Conservation (phyloP, 1,139 yeast genomes). For the Lodderomyces jiufengensis region DNA sequence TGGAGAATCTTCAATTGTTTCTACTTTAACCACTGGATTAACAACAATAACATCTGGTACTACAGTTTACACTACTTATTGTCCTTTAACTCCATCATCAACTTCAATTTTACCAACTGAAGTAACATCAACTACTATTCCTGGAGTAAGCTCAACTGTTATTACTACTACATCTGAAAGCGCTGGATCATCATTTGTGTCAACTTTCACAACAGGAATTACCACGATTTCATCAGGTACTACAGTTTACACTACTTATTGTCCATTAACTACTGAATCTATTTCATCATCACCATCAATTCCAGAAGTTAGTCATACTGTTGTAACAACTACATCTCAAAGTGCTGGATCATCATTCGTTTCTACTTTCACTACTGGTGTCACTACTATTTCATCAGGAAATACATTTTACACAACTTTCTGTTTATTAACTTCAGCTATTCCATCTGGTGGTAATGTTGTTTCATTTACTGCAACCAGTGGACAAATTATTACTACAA, state of each 20-base stretch:
- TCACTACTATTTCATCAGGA: neutral
- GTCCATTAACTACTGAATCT: slow-evolving; percentile 7
- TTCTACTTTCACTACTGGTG: neutral
- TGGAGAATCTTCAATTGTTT: slow-evolving; percentile 25
- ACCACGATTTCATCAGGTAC: slow-evolving; percentile 7
- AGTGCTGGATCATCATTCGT: neutral
- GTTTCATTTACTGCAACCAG: neutral
- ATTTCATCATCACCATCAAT: slow-evolving; percentile 3
- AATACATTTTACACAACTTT: neutral
- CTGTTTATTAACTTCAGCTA: neutral
- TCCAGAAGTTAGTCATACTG: neutral
- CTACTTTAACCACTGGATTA: slow-evolving; percentile 39
- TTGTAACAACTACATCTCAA: neutral
- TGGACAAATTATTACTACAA: neutral
- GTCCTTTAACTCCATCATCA: slow-evolving; percentile 10
- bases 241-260: slow-evolving; percentile 12
- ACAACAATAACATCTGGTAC: slow-evolving; percentile 27
- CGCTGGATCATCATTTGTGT: slow-evolving; percentile 25
- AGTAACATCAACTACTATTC: neutral
- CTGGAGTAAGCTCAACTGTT: slow-evolving; percentile 18
- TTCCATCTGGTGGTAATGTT: neutral
- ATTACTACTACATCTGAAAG: slow-evolving; percentile 48
- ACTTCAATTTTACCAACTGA: neutral
- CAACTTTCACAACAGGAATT: slow-evolving; percentile 13
- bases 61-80: slow-evolving; percentile 12